Percentiles rank a stretch among this genome's conserved stretches.
Evolutionary conservation across 2,329 filamentous ascomycete genomes (phyloP).

Genomic region (Aureobasidium leucospermi): DNA sequence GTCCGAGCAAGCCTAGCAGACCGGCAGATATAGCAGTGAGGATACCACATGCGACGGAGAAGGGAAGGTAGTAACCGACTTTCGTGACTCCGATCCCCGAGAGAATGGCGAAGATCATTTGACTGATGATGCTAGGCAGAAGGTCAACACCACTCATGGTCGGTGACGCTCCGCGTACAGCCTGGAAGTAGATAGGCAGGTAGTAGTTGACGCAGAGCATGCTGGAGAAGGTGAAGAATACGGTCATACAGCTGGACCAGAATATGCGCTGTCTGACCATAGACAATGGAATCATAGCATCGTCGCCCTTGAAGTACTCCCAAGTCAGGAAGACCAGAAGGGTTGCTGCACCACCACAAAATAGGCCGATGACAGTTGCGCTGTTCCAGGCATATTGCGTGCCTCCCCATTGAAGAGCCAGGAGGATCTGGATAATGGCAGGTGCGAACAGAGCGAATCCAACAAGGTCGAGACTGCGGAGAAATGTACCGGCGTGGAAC

Average conservation of each 20-base stretch:
- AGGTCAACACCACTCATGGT: conserved; percentile 21
- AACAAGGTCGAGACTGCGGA: conserved; percentile 39
- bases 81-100: conserved; percentile 16
- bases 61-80: conserved; percentile 22
- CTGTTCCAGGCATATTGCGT: conserved; percentile 29
- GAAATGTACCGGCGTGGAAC: conserved; percentile 35
- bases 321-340: conserved; percentile 10
- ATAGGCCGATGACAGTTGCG: conserved; percentile 17
- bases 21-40: conserved; percentile 22
- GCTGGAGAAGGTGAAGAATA: conserved; percentile 24
- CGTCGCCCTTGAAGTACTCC: conserved; percentile 15
- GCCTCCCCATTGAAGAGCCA: conserved; percentile 41
- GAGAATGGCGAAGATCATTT: conserved; percentile 18
- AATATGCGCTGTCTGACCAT: conserved; percentile 28
- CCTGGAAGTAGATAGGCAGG: conserved; percentile 26
- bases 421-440: conserved; percentile 32
- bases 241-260: not conserved
- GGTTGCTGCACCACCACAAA: not conserved
- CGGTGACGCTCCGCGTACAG: conserved; percentile 21
- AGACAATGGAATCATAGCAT: conserved; percentile 21
- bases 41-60: conserved; percentile 15
- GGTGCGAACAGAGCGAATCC: conserved; percentile 38
- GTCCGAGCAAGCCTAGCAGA: conserved; percentile 29
- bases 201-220: conserved; percentile 20
- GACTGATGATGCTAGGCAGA: conserved; percentile 16